Conservation (phyloP, 2,329 filamentous ascomycete species). For the Emergomyces pasteurianus region DNA sequence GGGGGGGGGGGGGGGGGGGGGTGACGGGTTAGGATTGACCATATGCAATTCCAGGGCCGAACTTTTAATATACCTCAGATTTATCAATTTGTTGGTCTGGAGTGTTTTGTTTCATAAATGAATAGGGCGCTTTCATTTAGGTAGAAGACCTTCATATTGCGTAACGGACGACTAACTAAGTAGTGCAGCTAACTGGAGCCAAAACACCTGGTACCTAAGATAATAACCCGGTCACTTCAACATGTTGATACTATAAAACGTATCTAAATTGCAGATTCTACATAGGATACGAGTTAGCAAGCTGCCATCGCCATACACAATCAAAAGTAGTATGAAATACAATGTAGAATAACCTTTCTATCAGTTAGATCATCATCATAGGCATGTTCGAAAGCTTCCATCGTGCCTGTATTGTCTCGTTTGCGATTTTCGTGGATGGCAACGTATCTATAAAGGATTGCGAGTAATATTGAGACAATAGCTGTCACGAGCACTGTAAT, state of each 20-base stretch:
- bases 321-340: background rate
- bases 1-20: too few species aligned
- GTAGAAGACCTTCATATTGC: too few species aligned
- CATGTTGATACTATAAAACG: background rate
- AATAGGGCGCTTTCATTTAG: too few species aligned
- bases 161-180: too few species aligned
- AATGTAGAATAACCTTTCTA: slow-evolving; percentile 16
- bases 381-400: slow-evolving; percentile 41
- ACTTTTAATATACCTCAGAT: too few species aligned
- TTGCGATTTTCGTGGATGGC: slow-evolving; percentile 35
- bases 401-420: slow-evolving; percentile 31
- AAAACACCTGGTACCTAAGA: too few species aligned
- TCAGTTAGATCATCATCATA: slow-evolving; percentile 44
- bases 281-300: background rate
- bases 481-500: slow-evolving; percentile 28
- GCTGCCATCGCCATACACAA: background rate
- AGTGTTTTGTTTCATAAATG: too few species aligned
- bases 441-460: slow-evolving; percentile 16
- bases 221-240: too few species aligned
- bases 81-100: too few species aligned
- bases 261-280: slow-evolving; percentile 3
- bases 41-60: too few species aligned
- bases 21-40: too few species aligned
- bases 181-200: too few species aligned
- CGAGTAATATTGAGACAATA: slow-evolving; percentile 22